These are phyloP conservation scores for Blastomyces percursus DNA, from an alignment of 2,329 filamentous ascomycete species.

Conservation along the genomic window DNA sequence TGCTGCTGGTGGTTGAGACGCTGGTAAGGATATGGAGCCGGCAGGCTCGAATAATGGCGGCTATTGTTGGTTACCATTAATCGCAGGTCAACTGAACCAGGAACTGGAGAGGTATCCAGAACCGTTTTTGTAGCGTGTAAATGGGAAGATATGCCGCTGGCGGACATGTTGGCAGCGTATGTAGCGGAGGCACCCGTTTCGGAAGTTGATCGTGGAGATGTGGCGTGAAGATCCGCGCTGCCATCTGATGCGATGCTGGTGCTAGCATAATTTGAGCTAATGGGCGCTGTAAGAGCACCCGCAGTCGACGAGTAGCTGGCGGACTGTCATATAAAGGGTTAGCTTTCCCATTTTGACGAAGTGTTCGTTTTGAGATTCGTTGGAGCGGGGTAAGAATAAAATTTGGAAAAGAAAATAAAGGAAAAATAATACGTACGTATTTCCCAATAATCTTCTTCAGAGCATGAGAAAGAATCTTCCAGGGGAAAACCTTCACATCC, in stretches of 20 bases:
- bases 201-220: conserved; percentile 40
- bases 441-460: conserved; percentile 98
- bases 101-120: conserved; percentile 10
- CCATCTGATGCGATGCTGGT: conserved; percentile 39
- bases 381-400: conserved; percentile 12
- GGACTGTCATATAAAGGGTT: conserved; percentile 37
- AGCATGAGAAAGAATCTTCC: conserved; percentile 77
- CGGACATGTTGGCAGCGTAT: conserved; percentile 35
- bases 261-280: conserved; percentile 30
- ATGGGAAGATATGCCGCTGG: conserved; percentile 37
- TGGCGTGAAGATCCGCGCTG: conserved; percentile 37
- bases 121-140: conserved; percentile 21
- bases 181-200: conserved; percentile 35
- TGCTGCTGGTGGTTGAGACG: conserved; percentile 24
- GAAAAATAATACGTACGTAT: conserved; percentile 52
- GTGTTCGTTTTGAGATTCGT: conserved; percentile 13
- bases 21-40: conserved; percentile 24
- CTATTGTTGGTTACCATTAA: conserved; percentile 23
- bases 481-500: conserved; percentile 96
- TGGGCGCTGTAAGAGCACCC: conserved; percentile 31
- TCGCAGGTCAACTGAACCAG: conserved; percentile 31
- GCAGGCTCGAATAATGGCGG: conserved; percentile 24
- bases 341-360: conserved; percentile 19
- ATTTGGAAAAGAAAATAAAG: background rate
- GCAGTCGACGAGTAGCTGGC: conserved; percentile 60